Conservation (phyloP, 1,284 basidiomycete genomes). For the Ceratobasidium sp. region DNA sequence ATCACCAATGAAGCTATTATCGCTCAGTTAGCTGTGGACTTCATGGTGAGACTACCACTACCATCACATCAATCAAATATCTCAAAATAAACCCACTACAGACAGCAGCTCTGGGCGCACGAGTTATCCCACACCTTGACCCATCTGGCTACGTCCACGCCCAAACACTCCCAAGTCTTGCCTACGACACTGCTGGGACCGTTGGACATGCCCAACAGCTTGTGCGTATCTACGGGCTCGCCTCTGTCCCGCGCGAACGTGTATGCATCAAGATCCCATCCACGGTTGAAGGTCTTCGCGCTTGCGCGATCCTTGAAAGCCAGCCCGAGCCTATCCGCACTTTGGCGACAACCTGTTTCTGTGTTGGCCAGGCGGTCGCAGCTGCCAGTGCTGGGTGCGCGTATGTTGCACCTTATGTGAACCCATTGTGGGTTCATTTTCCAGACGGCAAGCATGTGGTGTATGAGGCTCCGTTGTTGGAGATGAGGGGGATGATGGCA, state of each 20-base stretch:
- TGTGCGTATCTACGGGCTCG: conserved; percentile 45
- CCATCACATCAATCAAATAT: background rate
- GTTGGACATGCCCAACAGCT: conserved; percentile 48
- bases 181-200: conserved; percentile 45
- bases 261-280: conserved; percentile 54
- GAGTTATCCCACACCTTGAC: conserved; percentile 47
- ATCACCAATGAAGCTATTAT: conserved; percentile 40
- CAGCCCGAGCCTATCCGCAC: conserved; percentile 47
- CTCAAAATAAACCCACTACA: conserved; percentile 17
- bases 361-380: conserved; percentile 50
- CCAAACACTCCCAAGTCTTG: conserved; percentile 48
- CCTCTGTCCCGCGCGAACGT: conserved; percentile 45
- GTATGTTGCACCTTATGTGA: conserved; percentile 52
- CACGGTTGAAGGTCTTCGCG: conserved; percentile 51
- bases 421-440: conserved; percentile 53
- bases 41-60: conserved; percentile 43
- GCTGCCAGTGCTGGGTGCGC: conserved; percentile 50
- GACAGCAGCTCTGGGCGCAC: conserved; percentile 48
- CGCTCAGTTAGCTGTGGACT: conserved; percentile 48
- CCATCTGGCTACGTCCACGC: conserved; percentile 48
- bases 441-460: conserved; percentile 44
- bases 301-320: conserved; percentile 49
- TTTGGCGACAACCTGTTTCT: conserved; percentile 51
- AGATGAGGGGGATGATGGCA: conserved; percentile 48
- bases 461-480: conserved; percentile 46